Conservation (phyloP, 805 yeast species). For the Yamadazyma kitorensis region DNA sequence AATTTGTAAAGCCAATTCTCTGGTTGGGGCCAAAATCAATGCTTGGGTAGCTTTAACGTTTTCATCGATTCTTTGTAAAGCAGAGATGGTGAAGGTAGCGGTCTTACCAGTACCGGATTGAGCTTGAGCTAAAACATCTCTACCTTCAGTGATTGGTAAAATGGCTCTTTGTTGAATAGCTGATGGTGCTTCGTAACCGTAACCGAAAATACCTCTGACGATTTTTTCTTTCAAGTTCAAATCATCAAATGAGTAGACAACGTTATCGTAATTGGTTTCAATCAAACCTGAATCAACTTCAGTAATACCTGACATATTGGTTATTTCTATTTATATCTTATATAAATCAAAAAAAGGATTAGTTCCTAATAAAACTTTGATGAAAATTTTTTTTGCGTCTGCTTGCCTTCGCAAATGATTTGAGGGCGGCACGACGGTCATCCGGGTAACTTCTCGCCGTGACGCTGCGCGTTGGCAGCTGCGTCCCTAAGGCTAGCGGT, state of each 20-base stretch:
- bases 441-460: background rate
- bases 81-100: constrained; percentile 80
- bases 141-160: constrained; percentile 70
- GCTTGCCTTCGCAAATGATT: too few species aligned
- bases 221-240: constrained; percentile 70
- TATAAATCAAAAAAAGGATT: too few species aligned
- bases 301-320: constrained; percentile 57
- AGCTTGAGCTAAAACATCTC: constrained; percentile 77
- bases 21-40: constrained; percentile 91
- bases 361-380: background rate
- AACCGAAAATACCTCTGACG: constrained; percentile 75
- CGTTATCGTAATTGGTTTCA: constrained; percentile 95
- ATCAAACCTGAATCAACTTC: constrained; percentile 82
- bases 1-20: constrained; percentile 96
- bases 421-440: too few species aligned
- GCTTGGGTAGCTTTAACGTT: constrained; percentile 80
- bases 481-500: too few species aligned
- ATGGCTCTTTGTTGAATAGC: constrained; percentile 83
- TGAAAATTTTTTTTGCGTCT: constrained; percentile 1
- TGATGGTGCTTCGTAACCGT: constrained; percentile 79
- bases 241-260: constrained; percentile 67
- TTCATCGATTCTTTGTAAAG: constrained; percentile 72
- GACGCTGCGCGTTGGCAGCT: too few species aligned
- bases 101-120: constrained; percentile 91
- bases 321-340: constrained; percentile 1